Evolutionary conservation across 805 yeast species (phyloP).

Genomic region (Barnettozyma sucrosica): DNA sequence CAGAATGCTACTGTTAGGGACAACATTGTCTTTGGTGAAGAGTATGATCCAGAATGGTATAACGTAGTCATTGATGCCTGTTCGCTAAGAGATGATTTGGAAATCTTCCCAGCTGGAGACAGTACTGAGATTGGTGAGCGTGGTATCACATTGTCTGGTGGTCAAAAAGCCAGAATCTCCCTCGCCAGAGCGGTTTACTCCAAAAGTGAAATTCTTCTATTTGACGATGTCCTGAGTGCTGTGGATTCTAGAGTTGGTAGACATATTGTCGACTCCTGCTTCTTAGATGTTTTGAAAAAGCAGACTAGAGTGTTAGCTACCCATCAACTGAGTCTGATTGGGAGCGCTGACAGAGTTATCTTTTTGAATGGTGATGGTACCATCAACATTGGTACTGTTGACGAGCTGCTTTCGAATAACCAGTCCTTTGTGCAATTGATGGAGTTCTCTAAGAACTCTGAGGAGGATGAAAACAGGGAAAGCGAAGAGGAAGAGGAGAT

Average conservation of each 20-base stretch:
- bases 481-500: slow-evolving; percentile 26
- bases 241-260: slow-evolving; percentile 76
- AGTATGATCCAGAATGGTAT: slow-evolving; percentile 44
- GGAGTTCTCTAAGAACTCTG: slow-evolving; percentile 34
- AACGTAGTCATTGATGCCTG: slow-evolving; percentile 51
- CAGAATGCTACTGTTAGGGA: slow-evolving; percentile 68
- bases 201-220: slow-evolving; percentile 50
- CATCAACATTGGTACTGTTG: slow-evolving; percentile 49
- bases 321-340: slow-evolving; percentile 64
- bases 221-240: slow-evolving; percentile 72
- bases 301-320: slow-evolving; percentile 70
- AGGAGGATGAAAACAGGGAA: slow-evolving; percentile 23
- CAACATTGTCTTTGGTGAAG: slow-evolving; percentile 56
- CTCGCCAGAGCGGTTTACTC: slow-evolving; percentile 70
- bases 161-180: slow-evolving; percentile 69
- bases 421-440: slow-evolving; percentile 42
- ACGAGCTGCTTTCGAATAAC: slow-evolving; percentile 38
- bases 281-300: slow-evolving; percentile 43
- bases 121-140: slow-evolving; percentile 68
- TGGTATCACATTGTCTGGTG: slow-evolving; percentile 74
- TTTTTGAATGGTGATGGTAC: slow-evolving; percentile 60
- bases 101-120: slow-evolving; percentile 61
- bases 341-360: slow-evolving; percentile 56
- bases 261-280: slow-evolving; percentile 57
- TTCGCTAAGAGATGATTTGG: slow-evolving; percentile 52